Base-by-base conservation (phyloP, 805 yeast species). In the Hanseniaspora clermontiae region DNA sequence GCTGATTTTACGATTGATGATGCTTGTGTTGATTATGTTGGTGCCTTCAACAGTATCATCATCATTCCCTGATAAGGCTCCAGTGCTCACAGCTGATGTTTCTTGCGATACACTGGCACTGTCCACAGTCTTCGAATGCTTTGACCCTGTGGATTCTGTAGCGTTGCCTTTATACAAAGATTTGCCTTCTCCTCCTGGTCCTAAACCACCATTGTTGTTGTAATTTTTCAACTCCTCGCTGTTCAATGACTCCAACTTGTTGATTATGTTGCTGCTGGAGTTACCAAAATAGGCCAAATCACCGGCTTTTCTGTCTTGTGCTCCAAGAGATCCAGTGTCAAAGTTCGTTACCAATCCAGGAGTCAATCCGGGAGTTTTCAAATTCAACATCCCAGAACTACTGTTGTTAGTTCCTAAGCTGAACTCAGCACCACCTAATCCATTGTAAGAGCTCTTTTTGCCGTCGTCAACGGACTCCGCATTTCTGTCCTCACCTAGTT, bases 11-110 rank as follows among this genome's bases (percentile, higher is more conserved):
- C 42, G 46, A 15, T 49, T 46, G 14, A 43, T 57, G 49, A 32
- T 58, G 29, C 36, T 55, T 19, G 58, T 34, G 48, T 57, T 47
- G 51, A 38, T 49, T 53, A 47, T 43, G 40, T 51, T 40, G 34
- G 43, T 38, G 27, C 38, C 42, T 17, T 59, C 51, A 42, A 48
- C 32, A 39, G 55, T 49, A 29, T 40, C 52, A 38, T 46, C 49
- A 12, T 46, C 49, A 53, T 27, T 59, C 37, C 39, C 51, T 27
- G 12, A 15, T 1, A 34, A 24, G 0, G 24, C 55, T 9, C 34
- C 7, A 5, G 49, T 43, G 36, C 55, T 51, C 1, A 34, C 19
- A 2, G 27, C 17, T 1, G 37, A 2, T 43, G 12, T 15, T 3
- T 24, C 27, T 24, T 24, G 27, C 31, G 20, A 9, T 11, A 27